A percentile compares a stretch with the other conserved stretches of the same genome.
phyloP scores from a whole-genome alignment of 305 asterid species.

The Coffea humblotiana region DNA sequence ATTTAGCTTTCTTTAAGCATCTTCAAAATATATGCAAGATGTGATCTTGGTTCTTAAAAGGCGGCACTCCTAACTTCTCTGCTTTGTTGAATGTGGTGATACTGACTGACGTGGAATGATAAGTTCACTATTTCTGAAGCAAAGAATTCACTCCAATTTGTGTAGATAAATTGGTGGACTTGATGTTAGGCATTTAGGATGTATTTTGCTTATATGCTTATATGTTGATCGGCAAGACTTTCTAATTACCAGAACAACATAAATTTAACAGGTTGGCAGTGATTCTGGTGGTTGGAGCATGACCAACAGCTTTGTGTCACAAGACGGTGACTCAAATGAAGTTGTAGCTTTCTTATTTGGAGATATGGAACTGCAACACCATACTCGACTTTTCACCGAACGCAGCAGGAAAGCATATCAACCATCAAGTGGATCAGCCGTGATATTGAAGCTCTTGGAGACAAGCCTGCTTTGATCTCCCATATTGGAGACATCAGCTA shows the following conservation, averaged over 20 bases:
- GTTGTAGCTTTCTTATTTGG: constrained; percentile 75
- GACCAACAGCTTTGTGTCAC: constrained; percentile 58
- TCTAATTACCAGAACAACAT: constrained; percentile 1
- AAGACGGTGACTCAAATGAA: constrained; percentile 46
- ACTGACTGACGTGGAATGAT: not conserved
- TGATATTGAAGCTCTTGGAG: constrained; percentile 76
- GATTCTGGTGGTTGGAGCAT: constrained; percentile 79
- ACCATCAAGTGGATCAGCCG: constrained; percentile 83
- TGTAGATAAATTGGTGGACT: not conserved
- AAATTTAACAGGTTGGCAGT: constrained; percentile 64
- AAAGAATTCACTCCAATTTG: not conserved
- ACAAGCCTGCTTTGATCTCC: constrained; percentile 79
- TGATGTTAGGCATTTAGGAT: not conserved
- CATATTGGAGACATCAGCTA: constrained; percentile 98
- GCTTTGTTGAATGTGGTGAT: not conserved
- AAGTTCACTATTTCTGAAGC: not conserved
- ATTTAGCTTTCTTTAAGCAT: not conserved
- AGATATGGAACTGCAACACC: constrained; percentile 90
- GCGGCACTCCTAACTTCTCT: no score
- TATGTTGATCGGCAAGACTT: not conserved
- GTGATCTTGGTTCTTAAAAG: not conserved
- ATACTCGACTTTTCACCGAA: constrained; percentile 60
- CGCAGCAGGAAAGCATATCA: constrained; percentile 79
- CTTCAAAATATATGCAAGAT: not conserved
- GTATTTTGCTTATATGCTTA: not conserved